Conservation (phyloP, 306 rosid genomes). For the Psophocarpus tetragonolobus region DNA sequence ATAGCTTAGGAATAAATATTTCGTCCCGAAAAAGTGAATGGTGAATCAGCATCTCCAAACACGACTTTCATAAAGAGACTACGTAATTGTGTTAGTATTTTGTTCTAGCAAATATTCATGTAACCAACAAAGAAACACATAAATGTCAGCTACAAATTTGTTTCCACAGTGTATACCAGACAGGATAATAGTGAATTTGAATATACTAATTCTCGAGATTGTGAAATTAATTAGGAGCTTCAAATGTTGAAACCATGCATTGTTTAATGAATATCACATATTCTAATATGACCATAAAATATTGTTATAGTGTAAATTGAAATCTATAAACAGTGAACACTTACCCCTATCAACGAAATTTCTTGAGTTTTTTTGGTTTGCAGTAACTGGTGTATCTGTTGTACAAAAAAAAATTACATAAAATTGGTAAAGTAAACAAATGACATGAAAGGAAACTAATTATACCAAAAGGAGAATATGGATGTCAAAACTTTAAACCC, state of each 20-base stretch:
- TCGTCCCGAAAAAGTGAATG: neutral
- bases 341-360: conserved; percentile 79
- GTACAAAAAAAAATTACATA: neutral
- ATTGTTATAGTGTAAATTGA: neutral
- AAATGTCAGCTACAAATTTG: neutral
- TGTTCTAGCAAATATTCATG: neutral
- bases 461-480: neutral
- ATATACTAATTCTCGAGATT: neutral
- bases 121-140: neutral
- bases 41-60: neutral
- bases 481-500: neutral
- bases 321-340: conserved; percentile 8
- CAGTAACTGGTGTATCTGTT: conserved; percentile 52
- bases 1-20: neutral
- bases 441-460: neutral
- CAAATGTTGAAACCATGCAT: neutral
- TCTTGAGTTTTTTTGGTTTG: conserved; percentile 43
- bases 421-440: neutral
- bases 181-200: neutral
- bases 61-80: neutral
- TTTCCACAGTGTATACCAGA: neutral
- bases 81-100: neutral
- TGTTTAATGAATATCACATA: neutral
- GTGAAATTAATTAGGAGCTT: conserved; percentile 4
- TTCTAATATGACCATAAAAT: conserved; percentile 10